Evolutionary conservation across 805 yeast genomes (phyloP).

Genomic region (Hanseniaspora guilliermondii): DNA sequence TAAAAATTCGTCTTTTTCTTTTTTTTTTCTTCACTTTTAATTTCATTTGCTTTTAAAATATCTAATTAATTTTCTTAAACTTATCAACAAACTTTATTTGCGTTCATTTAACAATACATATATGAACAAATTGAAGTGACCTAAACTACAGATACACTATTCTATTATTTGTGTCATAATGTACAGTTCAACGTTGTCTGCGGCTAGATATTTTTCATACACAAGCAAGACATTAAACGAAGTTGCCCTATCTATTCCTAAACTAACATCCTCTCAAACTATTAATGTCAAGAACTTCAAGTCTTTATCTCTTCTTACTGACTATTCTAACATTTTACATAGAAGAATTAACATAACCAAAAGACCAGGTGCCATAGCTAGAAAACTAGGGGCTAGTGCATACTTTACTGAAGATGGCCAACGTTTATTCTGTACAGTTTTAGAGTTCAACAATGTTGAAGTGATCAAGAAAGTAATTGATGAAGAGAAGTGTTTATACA

Average conservation of each 20-base stretch:
- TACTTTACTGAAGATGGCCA: constrained; percentile 61
- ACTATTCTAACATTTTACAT: constrained; percentile 25
- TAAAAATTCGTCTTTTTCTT: neutral
- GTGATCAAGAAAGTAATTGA: constrained; percentile 61
- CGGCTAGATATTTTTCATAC: neutral
- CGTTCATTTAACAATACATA: too few relatives aligned
- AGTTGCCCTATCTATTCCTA: neutral
- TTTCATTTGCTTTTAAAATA: too few relatives aligned
- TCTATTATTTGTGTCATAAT: neutral
- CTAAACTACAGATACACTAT: neutral
- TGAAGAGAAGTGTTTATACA: constrained; percentile 65
- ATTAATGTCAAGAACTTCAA: constrained; percentile 7
- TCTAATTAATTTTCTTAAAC: too few relatives aligned
- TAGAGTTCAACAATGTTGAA: constrained; percentile 80
- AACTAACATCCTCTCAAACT: constrained; percentile 2
- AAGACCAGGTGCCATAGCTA: constrained; percentile 76
- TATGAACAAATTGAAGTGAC: neutral
- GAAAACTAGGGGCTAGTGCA: constrained; percentile 83
- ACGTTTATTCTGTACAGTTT: constrained; percentile 69
- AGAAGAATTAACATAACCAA: constrained; percentile 56
- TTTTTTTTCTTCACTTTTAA: neutral
- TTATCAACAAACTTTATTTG: too few relatives aligned
- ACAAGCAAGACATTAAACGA: neutral
- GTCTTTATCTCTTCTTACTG: neutral
- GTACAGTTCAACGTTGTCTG: neutral